Percentiles rank a stretch among this genome's conserved stretches.
Conservation (phyloP, 139 green algal genomes). For the Eudorina sp. region DNA sequence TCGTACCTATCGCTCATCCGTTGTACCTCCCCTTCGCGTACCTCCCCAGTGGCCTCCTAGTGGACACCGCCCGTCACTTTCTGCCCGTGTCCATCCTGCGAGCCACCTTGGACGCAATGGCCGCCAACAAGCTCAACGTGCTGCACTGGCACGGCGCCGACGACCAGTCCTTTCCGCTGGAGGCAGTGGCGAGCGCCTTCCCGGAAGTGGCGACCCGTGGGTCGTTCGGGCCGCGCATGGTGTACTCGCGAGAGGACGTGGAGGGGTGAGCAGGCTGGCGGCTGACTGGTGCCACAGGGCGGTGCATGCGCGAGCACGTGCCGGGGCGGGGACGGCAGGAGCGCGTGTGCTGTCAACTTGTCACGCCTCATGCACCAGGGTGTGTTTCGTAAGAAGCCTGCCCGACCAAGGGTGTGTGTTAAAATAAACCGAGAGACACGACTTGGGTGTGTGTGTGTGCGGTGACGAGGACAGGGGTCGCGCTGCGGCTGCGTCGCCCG, state of each 20-base stretch:
- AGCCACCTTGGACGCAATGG: conserved; percentile 72
- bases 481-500: too few species aligned
- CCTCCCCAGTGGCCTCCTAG: conserved; percentile 63
- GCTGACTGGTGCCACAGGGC: too few species aligned
- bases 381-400: too few species aligned
- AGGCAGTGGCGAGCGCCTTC: background rate
- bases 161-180: conserved; percentile 50
- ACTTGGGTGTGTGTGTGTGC: too few species aligned
- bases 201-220: background rate
- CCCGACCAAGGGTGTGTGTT: too few species aligned
- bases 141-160: conserved; percentile 80
- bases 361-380: too few species aligned
- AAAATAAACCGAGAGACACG: too few species aligned
- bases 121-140: conserved; percentile 72
- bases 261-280: background rate
- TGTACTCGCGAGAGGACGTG: conserved; percentile 26
- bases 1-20: too few species aligned
- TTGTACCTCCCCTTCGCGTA: too few species aligned
- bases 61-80: conserved; percentile 76
- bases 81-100: conserved; percentile 65
- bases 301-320: background rate
- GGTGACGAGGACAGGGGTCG: too few species aligned
- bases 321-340: too few species aligned
- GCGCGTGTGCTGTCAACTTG: too few species aligned
- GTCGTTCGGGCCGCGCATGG: conserved; percentile 16